Evolutionary conservation across 2,329 filamentous ascomycete genomes (phyloP).

Genomic region (Bipolaris bicolor): DNA sequence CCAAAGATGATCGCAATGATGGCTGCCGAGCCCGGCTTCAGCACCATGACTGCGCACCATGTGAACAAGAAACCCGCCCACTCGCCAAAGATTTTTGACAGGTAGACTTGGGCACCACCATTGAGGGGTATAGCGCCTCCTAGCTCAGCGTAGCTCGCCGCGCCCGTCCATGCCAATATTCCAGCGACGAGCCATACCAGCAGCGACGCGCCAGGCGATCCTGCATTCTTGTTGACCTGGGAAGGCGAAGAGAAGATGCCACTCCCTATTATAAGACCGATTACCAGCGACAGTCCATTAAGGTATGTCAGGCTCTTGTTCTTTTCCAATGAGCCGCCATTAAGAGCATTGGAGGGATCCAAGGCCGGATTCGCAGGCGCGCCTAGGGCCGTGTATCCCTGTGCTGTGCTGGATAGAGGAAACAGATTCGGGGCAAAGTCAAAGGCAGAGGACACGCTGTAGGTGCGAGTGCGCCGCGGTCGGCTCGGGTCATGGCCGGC

Average conservation of each 20-base stretch:
- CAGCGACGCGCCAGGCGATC: constrained; percentile 86
- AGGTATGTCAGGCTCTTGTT: constrained; percentile 95
- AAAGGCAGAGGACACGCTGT: constrained; percentile 91
- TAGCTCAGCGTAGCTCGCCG: constrained; percentile 91
- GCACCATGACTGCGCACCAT: constrained; percentile 91
- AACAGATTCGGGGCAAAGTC: constrained; percentile 95
- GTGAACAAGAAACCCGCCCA: constrained; percentile 92
- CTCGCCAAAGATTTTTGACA: constrained; percentile 96
- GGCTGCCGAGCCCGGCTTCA: constrained; percentile 91
- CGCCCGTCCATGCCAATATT: constrained; percentile 94
- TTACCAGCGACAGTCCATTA: constrained; percentile 88
- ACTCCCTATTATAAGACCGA: constrained; percentile 93
- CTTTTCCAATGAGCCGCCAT: constrained; percentile 86
- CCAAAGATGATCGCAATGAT: constrained; percentile 98
- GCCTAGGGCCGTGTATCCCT: constrained; percentile 81
- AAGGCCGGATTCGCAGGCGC: constrained; percentile 67
- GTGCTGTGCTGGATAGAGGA: constrained; percentile 83
- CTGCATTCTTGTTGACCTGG: constrained; percentile 88
- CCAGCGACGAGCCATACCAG: constrained; percentile 93
- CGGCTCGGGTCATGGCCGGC: constrained; percentile 54
- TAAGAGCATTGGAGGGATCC: constrained; percentile 63
- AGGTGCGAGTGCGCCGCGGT: constrained; percentile 68
- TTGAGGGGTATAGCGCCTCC: constrained; percentile 96
- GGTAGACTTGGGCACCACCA: constrained; percentile 89
- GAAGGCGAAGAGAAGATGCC: constrained; percentile 96